Evolutionary conservation across 108 stramenopile species (phyloP).

Genomic region (Nitzschia palea): DNA sequence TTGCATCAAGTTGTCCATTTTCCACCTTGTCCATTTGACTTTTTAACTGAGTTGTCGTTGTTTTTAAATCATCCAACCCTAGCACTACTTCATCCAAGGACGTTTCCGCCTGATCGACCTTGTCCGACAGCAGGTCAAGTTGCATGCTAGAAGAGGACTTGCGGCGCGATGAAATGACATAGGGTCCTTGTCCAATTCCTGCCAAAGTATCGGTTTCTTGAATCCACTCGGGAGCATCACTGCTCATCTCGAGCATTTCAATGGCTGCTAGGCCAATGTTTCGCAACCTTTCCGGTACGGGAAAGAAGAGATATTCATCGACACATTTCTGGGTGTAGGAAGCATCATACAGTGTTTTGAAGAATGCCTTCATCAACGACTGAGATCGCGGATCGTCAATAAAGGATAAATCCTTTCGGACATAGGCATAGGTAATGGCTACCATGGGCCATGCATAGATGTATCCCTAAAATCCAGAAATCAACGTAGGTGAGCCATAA

Average conservation of each 20-base stretch:
- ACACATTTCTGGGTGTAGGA: slow-evolving; percentile 33
- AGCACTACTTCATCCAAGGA: neutral
- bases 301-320: slow-evolving; percentile 39
- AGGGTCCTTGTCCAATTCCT: slow-evolving; percentile 36
- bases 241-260: slow-evolving; percentile 8
- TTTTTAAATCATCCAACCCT: neutral
- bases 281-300: slow-evolving; percentile 20
- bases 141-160: neutral
- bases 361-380: slow-evolving; percentile 50
- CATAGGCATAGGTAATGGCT: slow-evolving; percentile 59
- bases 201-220: slow-evolving; percentile 22
- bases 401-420: slow-evolving; percentile 59
- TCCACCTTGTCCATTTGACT: neutral
- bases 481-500: too few species aligned
- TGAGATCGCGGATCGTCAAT: slow-evolving; percentile 30
- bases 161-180: slow-evolving; percentile 33
- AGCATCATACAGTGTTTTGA: slow-evolving; percentile 43
- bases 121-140: slow-evolving; percentile 1
- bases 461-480: slow-evolving; percentile 1
- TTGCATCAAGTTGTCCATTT: neutral
- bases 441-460: slow-evolving; percentile 1
- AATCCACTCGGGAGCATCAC: slow-evolving; percentile 23
- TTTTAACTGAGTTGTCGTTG: neutral
- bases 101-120: slow-evolving; percentile 2
- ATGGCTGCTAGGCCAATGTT: slow-evolving; percentile 34